phyloP scores from a whole-genome alignment of 176 grass and related monocot genomes.

The Cenchrus purpureus region DNA sequence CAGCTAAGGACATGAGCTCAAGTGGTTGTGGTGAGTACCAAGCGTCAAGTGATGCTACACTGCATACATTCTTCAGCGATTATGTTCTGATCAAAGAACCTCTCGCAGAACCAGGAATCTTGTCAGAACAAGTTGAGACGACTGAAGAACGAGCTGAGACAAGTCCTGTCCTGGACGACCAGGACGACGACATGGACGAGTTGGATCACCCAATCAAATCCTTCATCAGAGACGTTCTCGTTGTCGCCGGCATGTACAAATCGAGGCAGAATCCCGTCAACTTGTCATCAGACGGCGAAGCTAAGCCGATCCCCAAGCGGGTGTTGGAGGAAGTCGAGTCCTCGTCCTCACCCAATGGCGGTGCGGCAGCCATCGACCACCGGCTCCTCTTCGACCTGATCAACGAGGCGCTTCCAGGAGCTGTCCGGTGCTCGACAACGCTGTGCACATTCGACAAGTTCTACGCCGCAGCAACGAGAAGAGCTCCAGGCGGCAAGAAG shows the following conservation, averaged over 20 bases:
- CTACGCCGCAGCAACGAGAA: constrained; percentile 9
- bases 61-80: background rate
- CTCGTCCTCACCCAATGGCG: background rate
- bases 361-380: constrained; percentile 39
- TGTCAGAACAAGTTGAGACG: constrained; percentile 40
- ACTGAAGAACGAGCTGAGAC: constrained; percentile 33
- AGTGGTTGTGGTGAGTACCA: constrained; percentile 49
- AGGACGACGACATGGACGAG: constrained; percentile 28
- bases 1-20: constrained; percentile 48
- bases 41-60: background rate
- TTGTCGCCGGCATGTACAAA: constrained; percentile 54
- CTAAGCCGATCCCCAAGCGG: constrained; percentile 63
- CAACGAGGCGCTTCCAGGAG: constrained; percentile 65
- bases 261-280: constrained; percentile 25
- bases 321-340: constrained; percentile 71
- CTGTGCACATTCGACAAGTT: constrained; percentile 58
- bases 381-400: constrained; percentile 80
- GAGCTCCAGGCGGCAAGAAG: constrained; percentile 42
- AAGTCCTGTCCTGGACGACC: constrained; percentile 30
- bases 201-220: constrained; percentile 55
- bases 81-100: background rate
- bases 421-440: constrained; percentile 23
- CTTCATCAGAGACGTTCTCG: constrained; percentile 65
- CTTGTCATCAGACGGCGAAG: constrained; percentile 31
- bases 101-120: constrained; percentile 37